Evolutionary conservation across 2,329 filamentous ascomycete species (phyloP).

Genomic region (Colletotrichum melonis): DNA sequence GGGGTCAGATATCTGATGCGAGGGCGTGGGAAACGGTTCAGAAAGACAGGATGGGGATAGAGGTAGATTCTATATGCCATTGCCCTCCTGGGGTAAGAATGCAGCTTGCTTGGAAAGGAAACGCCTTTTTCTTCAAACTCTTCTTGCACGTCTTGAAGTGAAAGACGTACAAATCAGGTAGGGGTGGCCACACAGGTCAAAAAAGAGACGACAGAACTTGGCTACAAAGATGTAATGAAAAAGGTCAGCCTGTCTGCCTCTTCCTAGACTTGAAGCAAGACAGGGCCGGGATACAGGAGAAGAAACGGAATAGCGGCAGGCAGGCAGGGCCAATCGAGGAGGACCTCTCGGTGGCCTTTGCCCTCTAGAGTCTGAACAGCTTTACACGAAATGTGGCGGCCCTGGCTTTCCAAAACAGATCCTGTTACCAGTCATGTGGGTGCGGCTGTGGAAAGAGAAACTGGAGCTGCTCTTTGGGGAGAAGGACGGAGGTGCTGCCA

Average conservation of each 20-base stretch:
- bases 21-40: slow-evolving; percentile 1
- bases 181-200: background rate
- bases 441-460: slow-evolving; percentile 9
- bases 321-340: background rate
- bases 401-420: slow-evolving; percentile 24
- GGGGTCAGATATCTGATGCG: background rate
- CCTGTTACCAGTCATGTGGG: slow-evolving; percentile 17
- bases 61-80: slow-evolving; percentile 12
- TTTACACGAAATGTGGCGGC: slow-evolving; percentile 5
- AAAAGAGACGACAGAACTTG: background rate
- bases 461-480: slow-evolving; percentile 15
- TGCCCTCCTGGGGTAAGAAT: background rate
- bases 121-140: background rate
- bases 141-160: background rate
- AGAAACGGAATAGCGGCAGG: slow-evolving; percentile 6
- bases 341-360: background rate
- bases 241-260: background rate
- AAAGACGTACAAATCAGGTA: background rate
- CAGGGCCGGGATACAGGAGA: slow-evolving; percentile 1
- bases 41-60: background rate
- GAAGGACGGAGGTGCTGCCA: background rate
- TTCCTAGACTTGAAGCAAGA: slow-evolving; percentile 7
- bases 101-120: background rate
- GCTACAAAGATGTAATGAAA: background rate
- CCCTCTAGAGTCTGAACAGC: background rate